These are phyloP conservation scores for Cystofilobasidium macerans DNA, from an alignment of 768 basidiomycete genomes.

Conservation along the genomic window DNA sequence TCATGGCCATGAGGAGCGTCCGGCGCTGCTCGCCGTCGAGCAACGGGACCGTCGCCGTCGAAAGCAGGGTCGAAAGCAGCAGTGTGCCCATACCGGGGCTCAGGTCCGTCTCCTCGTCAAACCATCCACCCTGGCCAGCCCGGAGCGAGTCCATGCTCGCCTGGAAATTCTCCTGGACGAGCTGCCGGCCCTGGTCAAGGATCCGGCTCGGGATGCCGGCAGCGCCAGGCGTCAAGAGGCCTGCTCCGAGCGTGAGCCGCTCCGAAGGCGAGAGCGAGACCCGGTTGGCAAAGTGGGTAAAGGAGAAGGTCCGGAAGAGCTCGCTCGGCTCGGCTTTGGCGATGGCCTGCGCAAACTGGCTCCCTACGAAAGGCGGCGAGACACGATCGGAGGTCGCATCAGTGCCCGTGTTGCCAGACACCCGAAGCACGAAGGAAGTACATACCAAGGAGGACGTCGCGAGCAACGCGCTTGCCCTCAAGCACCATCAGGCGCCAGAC, in stretches of 20 bases:
- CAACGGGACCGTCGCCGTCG: constrained; percentile 26
- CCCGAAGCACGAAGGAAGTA: constrained; percentile 32
- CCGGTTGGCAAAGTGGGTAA: constrained; percentile 13
- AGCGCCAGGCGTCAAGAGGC: constrained; percentile 12
- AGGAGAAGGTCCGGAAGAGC: constrained; percentile 21
- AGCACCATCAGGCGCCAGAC: constrained; percentile 37
- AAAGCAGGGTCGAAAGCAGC: constrained; percentile 29
- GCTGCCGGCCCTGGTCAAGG: constrained; percentile 26
- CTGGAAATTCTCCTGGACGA: constrained; percentile 26
- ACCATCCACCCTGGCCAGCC: constrained; percentile 17
- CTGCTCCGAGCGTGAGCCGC: constrained; percentile 24
- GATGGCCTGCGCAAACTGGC: constrained; percentile 23
- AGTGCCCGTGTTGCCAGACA: constrained; percentile 31
- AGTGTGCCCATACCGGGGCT: constrained; percentile 27
- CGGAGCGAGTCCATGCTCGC: constrained; percentile 24
- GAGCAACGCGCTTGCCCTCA: constrained; percentile 35
- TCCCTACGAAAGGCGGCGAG: neutral
- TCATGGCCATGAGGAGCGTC: constrained; percentile 15
- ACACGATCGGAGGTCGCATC: neutral
- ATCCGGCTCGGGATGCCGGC: constrained; percentile 2
- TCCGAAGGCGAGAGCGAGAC: constrained; percentile 17
- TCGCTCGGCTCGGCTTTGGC: constrained; percentile 16
- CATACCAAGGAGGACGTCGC: constrained; percentile 35
- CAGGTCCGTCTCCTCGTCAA: constrained; percentile 24
- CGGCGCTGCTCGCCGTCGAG: constrained; percentile 16